Conservation (phyloP, 306 rosid species). For the Bauhinia variegata region DNA sequence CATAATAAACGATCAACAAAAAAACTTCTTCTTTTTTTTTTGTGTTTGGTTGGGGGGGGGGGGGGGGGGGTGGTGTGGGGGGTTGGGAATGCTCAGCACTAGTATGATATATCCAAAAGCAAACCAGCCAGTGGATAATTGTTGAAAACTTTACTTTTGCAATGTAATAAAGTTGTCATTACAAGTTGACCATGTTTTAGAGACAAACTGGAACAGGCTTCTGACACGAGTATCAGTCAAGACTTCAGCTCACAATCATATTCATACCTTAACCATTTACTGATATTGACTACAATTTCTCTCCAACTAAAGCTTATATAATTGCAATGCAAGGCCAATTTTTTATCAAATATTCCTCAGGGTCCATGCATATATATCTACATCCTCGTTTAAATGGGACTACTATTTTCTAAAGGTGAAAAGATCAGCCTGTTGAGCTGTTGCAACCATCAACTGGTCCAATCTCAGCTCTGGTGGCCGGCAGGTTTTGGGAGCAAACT, state of each 20-base stretch:
- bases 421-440: slow-evolving; percentile 28
- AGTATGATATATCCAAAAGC: slow-evolving; percentile 7
- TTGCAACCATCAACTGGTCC: slow-evolving; percentile 21
- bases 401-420: slow-evolving; percentile 30
- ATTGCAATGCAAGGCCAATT: not conserved
- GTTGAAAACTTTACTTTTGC: slow-evolving; percentile 8
- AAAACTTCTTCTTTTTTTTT: too few species aligned
- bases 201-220: not conserved
- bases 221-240: not conserved
- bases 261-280: slow-evolving; percentile 2
- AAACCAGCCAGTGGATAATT: slow-evolving; percentile 8
- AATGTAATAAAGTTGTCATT: not conserved
- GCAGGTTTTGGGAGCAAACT: slow-evolving; percentile 14
- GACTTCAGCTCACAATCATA: slow-evolving; percentile 9
- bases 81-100: too few species aligned
- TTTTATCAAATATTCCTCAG: too few species aligned
- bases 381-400: slow-evolving; percentile 10
- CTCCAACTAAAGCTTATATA: slow-evolving; percentile 7
- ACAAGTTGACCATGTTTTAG: slow-evolving; percentile 13
- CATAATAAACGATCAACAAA: too few species aligned
- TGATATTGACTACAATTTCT: slow-evolving; percentile 17
- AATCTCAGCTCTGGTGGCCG: slow-evolving; percentile 23
- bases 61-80: too few species aligned
- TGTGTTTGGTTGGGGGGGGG: too few species aligned
- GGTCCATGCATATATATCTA: not conserved